These are phyloP conservation scores for Solanum neorickii DNA, from an alignment of 257 asterid species.

Conservation along the genomic window DNA sequence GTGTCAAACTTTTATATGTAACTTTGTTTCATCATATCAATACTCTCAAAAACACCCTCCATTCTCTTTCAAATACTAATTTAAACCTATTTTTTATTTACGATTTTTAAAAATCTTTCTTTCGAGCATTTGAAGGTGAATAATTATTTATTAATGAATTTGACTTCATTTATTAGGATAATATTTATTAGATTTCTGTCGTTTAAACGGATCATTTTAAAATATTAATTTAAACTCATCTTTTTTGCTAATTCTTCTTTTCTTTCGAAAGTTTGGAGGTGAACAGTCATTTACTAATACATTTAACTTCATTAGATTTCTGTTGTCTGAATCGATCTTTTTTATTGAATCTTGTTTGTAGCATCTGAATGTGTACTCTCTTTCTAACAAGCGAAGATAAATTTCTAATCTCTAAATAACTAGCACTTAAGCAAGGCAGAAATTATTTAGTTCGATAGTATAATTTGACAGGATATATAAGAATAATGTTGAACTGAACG, in stretches of 20 bases:
- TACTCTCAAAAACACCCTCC: not conserved
- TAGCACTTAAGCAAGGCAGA: fast-evolving
- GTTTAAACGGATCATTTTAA: fast-evolving
- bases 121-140: not conserved
- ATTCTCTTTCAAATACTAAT: not conserved
- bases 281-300: too few relatives aligned
- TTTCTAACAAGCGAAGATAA: not conserved
- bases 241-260: too few relatives aligned
- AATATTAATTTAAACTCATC: too few relatives aligned
- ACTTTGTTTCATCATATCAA: not conserved
- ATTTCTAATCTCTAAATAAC: not conserved
- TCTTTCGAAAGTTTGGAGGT: not conserved
- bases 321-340: fast-evolving
- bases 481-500: not conserved
- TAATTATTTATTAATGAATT: too few relatives aligned
- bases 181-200: too few relatives aligned
- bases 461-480: too few relatives aligned
- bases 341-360: not conserved
- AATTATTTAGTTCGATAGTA: too few relatives aligned
- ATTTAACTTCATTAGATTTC: too few relatives aligned
- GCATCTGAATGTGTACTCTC: not conserved
- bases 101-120: not conserved
- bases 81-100: not conserved
- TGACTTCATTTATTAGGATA: too few relatives aligned
- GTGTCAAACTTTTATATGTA: not conserved